Base-by-base conservation (phyloP, 805 yeast species). In the Candida qinlingensis region DNA sequence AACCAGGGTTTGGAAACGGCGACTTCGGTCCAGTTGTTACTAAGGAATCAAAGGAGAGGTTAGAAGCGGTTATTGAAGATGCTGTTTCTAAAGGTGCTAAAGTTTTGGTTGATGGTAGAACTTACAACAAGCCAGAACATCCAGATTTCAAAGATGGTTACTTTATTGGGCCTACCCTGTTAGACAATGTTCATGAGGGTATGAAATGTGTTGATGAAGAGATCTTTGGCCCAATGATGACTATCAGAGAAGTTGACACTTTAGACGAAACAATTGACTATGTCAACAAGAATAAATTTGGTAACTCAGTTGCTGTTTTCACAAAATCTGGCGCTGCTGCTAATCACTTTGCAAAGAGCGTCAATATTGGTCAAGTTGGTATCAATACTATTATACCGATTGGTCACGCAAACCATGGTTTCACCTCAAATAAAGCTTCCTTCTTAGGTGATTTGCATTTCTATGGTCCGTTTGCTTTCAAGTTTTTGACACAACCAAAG, bases 361-460 rank as follows among this genome's bases (percentile, higher is more conserved):
- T 84, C 57, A 85, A 82, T 56, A 79, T 83, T 53, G 88, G 88
- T 42, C 91, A 85, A 68, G 87, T 85, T 42, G 91, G 91, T 54
- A 71, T 85, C 56, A 85, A 85, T 62, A 87, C 83, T 35, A 87
- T 88, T 19, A 83, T 85, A 49, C 91, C 91, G n/a, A 89, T 85
- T 36, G 90, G 90, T 49, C 73, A 84, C 64, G 90, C 91, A 48
- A 81, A 83, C 83, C 83, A 84, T 66, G 82, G 87, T 7, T 85
- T 85, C 73, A 85, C 91, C 12, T 89, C 90, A 19, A 80, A 80
- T 68, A 82, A 82, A 71, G 85, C 80, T 42, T 82, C 88, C 7
- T 83, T 85, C 79, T 70, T 85, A 54, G 91, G 91, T 44, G 90
- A 85, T 64, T 76, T 85, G 72, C 85, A 83, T 72, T 85, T 85